Percentiles rank a stretch among this genome's conserved stretches.
Evolutionary conservation across 352 stramenopile species (phyloP).

Genomic region (Peronosclerospora sorghi): DNA sequence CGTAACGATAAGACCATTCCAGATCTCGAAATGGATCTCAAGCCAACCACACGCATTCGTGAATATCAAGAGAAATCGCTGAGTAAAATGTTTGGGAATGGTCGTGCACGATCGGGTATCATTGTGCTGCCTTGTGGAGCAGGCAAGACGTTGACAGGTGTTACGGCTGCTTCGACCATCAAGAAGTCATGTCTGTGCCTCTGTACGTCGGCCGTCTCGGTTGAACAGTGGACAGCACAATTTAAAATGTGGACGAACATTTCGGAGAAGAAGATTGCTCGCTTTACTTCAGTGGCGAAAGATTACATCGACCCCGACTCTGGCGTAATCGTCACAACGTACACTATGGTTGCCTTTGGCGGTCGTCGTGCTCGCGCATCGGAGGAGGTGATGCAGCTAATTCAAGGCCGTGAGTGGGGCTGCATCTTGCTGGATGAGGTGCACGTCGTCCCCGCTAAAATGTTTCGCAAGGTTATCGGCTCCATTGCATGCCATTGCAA

Average conservation of each 20-base stretch:
- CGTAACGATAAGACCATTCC: slow-evolving; percentile 81
- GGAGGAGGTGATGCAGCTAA: slow-evolving; percentile 93
- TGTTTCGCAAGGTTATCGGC: slow-evolving; percentile 94
- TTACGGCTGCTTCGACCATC: slow-evolving; percentile 94
- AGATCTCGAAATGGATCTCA: slow-evolving; percentile 81
- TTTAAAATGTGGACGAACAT: slow-evolving; percentile 98
- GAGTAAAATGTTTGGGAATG: slow-evolving; percentile 99
- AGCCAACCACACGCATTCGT: slow-evolving; percentile 89
- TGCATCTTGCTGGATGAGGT: slow-evolving; percentile 95
- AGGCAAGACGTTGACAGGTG: slow-evolving; percentile 75
- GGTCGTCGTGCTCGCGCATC: slow-evolving; percentile 86
- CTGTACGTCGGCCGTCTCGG: slow-evolving; percentile 95
- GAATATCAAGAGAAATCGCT: slow-evolving; percentile 98
- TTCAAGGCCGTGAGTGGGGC: slow-evolving; percentile 96
- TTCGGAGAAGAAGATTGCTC: slow-evolving; percentile 73
- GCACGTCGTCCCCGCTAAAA: slow-evolving; percentile 97
- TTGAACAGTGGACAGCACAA: slow-evolving; percentile 97
- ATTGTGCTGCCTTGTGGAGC: slow-evolving; percentile 98
- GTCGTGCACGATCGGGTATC: slow-evolving; percentile 96
- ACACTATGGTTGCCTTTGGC: slow-evolving; percentile 95
- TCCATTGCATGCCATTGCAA: slow-evolving; percentile 95
- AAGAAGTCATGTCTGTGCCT: slow-evolving; percentile 97
- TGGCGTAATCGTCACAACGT: slow-evolving; percentile 94
- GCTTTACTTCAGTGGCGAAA: slow-evolving; percentile 74
- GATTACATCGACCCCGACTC: slow-evolving; percentile 76